Percentiles rank a stretch among this genome's conserved stretches.
Evolutionary conservation across 2,329 filamentous ascomycete species (phyloP).

Genomic region (Xylaria digitata): DNA sequence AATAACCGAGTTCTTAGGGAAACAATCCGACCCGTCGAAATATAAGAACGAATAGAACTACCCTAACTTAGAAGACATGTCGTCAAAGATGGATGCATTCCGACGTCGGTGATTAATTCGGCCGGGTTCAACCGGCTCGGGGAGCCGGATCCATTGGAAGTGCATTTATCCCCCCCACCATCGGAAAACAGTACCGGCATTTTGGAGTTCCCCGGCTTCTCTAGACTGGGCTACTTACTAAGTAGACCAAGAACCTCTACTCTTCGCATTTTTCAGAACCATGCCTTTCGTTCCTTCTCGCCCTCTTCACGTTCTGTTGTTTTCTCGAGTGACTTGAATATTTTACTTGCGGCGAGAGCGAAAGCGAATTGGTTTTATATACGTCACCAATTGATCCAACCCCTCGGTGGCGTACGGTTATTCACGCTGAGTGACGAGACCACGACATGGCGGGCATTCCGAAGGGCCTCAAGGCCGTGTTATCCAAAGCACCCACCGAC

Average conservation of each 20-base stretch:
- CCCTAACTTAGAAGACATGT: conserved; percentile 1
- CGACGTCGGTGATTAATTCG: conserved; percentile 32
- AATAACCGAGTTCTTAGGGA: neutral
- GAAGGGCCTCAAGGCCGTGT: conserved; percentile 78
- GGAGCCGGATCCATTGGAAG: conserved; percentile 24
- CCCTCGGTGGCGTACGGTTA: neutral
- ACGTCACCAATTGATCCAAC: neutral
- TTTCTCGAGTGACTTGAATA: conserved; percentile 2
- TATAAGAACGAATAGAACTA: neutral
- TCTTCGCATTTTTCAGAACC: neutral
- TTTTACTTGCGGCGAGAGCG: neutral
- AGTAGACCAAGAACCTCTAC: conserved; percentile 6
- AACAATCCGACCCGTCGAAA: neutral
- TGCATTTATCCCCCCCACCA: conserved; percentile 40
- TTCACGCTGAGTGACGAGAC: neutral
- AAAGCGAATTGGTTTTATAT: neutral
- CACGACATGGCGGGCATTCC: conserved; percentile 53
- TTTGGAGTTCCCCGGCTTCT: conserved; percentile 33
- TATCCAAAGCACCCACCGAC: conserved; percentile 82
- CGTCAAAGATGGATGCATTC: neutral
- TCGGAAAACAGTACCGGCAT: conserved; percentile 45
- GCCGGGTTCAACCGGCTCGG: conserved; percentile 31
- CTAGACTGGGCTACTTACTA: neutral
- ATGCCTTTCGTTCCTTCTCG: conserved; percentile 14
- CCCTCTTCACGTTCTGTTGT: neutral